phyloP scores from a whole-genome alignment of 2,329 filamentous ascomycete species.

The Cladosporium sphaerospermum region DNA sequence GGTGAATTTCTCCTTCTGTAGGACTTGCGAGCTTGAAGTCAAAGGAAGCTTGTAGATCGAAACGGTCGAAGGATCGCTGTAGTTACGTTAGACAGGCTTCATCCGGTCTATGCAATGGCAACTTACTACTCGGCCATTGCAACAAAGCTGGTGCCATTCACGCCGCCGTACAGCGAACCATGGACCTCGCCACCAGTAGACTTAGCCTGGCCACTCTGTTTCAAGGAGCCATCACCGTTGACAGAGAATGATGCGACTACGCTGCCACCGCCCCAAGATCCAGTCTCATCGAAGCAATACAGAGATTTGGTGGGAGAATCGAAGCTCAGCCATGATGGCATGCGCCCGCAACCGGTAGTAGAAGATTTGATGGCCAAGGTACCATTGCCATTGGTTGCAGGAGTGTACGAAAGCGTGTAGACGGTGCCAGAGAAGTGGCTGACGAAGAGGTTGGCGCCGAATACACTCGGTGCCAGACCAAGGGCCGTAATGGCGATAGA shows the following conservation, averaged over 20 bases:
- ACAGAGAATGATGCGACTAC: constrained; percentile 10
- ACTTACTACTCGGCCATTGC: constrained; percentile 13
- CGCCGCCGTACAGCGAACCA: constrained; percentile 9
- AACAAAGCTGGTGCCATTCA: constrained; percentile 9
- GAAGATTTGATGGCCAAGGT: constrained; percentile 5
- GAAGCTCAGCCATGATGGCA: constrained; percentile 13
- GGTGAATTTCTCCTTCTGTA: constrained; percentile 23
- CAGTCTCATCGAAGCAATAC: constrained; percentile 13
- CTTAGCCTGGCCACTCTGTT: constrained; percentile 7
- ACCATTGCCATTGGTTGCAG: constrained; percentile 10
- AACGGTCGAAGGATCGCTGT: constrained; percentile 22
- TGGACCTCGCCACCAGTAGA: constrained; percentile 11
- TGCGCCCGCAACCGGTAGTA: constrained; percentile 10
- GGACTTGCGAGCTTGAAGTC: constrained; percentile 21
- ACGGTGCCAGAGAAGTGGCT: constrained; percentile 11
- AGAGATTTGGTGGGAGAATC: constrained; percentile 7
- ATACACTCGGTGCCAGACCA: constrained; percentile 9
- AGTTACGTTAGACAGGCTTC: neutral
- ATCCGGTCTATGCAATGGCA: neutral
- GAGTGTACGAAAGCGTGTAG: constrained; percentile 9
- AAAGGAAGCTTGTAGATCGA: constrained; percentile 33
- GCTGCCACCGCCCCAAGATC: constrained; percentile 6
- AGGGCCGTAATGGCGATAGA: constrained; percentile 4
- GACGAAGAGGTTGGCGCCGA: constrained; percentile 6
- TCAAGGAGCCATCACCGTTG: neutral